Evolutionary conservation across 2,329 filamentous ascomycete genomes (phyloP).

Genomic region (Cladophialophora exuberans): DNA sequence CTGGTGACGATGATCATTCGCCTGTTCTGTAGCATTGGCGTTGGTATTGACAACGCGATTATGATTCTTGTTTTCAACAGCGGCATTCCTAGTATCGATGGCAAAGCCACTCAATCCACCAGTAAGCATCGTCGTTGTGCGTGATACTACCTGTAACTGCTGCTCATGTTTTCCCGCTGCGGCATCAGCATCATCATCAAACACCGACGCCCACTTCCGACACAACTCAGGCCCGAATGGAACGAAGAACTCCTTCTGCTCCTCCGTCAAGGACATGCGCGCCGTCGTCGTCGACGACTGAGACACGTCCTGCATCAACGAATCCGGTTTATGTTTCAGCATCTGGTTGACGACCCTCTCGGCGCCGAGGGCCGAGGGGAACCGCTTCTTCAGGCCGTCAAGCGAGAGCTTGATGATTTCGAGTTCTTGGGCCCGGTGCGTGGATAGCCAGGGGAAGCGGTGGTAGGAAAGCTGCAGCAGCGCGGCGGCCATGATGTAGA

Average conservation of each 20-base stretch:
- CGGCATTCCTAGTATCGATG: not conserved
- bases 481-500: constrained; percentile 27
- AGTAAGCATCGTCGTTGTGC: too few relatives aligned
- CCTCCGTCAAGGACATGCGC: not conserved
- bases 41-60: not conserved
- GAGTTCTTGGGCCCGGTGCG: constrained; percentile 17
- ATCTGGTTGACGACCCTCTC: constrained; percentile 25
- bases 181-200: not conserved
- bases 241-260: constrained; percentile 14
- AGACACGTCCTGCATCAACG: too few relatives aligned
- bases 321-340: constrained; percentile 1
- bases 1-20: not conserved
- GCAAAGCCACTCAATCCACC: not conserved
- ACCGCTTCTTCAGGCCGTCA: constrained; percentile 25
- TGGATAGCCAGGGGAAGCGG: constrained; percentile 22
- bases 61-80: too few relatives aligned
- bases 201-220: constrained; percentile 6
- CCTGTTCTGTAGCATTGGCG: not conserved
- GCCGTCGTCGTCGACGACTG: not conserved
- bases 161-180: not conserved
- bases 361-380: constrained; percentile 26
- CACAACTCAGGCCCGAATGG: constrained; percentile 17
- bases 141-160: too few relatives aligned
- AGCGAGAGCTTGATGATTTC: constrained; percentile 21
- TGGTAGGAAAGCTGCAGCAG: constrained; percentile 28